A percentile compares a stretch with the other conserved stretches of the same genome.
These are phyloP conservation scores for Phytophthora tubulina DNA, from an alignment of 352 stramenopile species.

Conservation along the genomic window DNA sequence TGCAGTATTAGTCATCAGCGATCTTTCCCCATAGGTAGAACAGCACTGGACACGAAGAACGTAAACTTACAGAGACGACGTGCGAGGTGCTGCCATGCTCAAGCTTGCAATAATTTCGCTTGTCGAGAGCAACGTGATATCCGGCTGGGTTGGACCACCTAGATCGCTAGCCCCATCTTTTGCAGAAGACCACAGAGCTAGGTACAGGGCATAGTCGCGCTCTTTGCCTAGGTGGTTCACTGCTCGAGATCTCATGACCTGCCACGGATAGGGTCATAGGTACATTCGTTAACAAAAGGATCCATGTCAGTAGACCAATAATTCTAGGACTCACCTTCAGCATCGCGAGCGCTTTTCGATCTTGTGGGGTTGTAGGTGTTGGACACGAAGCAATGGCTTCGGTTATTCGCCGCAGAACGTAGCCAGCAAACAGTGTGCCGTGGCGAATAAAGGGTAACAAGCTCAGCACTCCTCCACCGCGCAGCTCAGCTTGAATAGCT, in stretches of 20 bases:
- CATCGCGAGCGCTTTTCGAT: constrained; percentile 69
- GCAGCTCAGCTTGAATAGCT: constrained; percentile 74
- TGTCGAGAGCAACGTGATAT: constrained; percentile 36
- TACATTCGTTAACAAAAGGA: constrained; percentile 2
- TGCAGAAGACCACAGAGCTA: constrained; percentile 53
- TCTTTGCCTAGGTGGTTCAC: constrained; percentile 68
- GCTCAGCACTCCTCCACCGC: constrained; percentile 72
- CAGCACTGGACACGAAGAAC: background rate
- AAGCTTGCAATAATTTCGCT: constrained; percentile 41
- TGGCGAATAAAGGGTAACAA: constrained; percentile 84
- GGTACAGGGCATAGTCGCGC: constrained; percentile 73
- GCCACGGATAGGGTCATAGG: background rate
- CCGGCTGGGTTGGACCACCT: constrained; percentile 4
- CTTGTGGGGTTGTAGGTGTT: constrained; percentile 47
- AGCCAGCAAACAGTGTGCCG: constrained; percentile 64
- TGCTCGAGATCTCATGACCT: constrained; percentile 79
- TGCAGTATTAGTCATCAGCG: constrained; percentile 5
- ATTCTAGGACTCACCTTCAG: constrained; percentile 52
- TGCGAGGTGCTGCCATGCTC: constrained; percentile 30
- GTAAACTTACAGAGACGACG: constrained; percentile 39
- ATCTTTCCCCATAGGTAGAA: background rate
- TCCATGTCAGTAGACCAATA: background rate
- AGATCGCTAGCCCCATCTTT: constrained; percentile 14
- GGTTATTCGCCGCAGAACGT: constrained; percentile 58
- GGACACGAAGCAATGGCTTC: constrained; percentile 50